phyloP scores from a whole-genome alignment of 202 grass and related monocot genomes.

The Saccharum hybrid region DNA sequence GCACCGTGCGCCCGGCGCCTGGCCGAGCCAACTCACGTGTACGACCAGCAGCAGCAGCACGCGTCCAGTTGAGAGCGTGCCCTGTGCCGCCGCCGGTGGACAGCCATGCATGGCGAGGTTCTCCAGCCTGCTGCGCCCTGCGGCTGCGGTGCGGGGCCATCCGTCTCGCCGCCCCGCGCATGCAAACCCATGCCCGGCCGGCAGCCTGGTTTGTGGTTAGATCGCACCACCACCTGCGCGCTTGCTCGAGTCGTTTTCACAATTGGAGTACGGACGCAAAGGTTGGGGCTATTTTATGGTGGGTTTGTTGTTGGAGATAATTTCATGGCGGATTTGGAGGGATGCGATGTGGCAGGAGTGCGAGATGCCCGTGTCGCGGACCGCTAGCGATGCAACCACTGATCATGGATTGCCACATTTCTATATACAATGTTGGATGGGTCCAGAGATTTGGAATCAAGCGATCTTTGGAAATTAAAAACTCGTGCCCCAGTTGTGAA shows the following conservation, averaged over 20 bases:
- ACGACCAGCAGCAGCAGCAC: not conserved
- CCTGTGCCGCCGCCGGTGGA: not conserved
- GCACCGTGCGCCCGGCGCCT: not conserved
- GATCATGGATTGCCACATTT: too few relatives aligned
- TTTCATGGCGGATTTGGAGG: not conserved
- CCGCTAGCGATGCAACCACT: not conserved
- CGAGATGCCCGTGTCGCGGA: not conserved
- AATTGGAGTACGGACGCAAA: too few relatives aligned
- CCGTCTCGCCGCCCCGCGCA: too few relatives aligned
- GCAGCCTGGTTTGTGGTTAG: not conserved
- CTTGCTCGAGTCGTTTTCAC: too few relatives aligned
- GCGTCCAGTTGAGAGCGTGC: not conserved
- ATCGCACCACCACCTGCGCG: not conserved
- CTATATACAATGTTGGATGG: too few relatives aligned
- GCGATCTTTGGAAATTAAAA: too few relatives aligned
- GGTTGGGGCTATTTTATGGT: too few relatives aligned
- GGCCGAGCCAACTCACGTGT: not conserved
- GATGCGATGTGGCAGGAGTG: not conserved
- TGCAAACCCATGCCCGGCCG: slow-evolving; percentile 13
- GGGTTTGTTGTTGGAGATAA: too few relatives aligned
- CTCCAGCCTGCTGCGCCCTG: too few relatives aligned
- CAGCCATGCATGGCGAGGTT: not conserved
- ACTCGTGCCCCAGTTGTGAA: too few relatives aligned
- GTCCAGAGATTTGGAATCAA: too few relatives aligned
- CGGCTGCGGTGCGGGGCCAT: not conserved